These are phyloP conservation scores for Suillus fuscotomentosus DNA, from an alignment of 768 basidiomycete species.

Conservation along the genomic window DNA sequence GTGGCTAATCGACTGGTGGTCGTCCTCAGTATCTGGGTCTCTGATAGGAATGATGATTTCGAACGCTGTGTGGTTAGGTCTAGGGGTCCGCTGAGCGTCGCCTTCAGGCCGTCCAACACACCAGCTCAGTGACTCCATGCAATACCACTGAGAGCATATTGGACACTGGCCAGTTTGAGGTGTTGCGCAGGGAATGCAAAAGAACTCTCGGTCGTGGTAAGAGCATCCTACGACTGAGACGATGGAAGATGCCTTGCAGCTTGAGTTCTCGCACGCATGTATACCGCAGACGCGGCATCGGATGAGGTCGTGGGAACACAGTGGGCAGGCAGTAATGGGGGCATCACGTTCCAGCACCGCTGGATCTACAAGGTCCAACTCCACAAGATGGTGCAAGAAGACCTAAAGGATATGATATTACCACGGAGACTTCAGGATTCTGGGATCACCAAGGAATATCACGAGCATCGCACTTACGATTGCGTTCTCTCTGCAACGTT, in stretches of 20 bases:
- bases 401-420: not conserved
- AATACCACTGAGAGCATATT: constrained; percentile 1
- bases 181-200: not conserved
- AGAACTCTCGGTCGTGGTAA: not conserved
- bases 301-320: not conserved
- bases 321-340: not conserved
- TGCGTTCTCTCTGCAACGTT: not conserved
- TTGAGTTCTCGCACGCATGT: not conserved
- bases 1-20: not conserved
- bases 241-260: constrained; percentile 1
- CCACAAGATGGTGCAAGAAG: not conserved
- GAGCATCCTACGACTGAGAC: not conserved
- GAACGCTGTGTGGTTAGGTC: not conserved
- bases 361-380: not conserved
- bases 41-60: not conserved
- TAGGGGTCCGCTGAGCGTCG: not conserved
- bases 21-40: not conserved
- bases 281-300: not conserved
- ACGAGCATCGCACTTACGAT: not conserved
- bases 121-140: not conserved
- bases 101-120: constrained; percentile 4
- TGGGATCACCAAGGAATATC: not conserved
- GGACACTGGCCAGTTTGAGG: not conserved
- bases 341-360: not conserved
- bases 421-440: not conserved